Percentiles rank a stretch among this genome's conserved stretches.
phyloP scores from a whole-genome alignment of 768 basidiomycete species.

The Sistotremastrum suecicum region DNA sequence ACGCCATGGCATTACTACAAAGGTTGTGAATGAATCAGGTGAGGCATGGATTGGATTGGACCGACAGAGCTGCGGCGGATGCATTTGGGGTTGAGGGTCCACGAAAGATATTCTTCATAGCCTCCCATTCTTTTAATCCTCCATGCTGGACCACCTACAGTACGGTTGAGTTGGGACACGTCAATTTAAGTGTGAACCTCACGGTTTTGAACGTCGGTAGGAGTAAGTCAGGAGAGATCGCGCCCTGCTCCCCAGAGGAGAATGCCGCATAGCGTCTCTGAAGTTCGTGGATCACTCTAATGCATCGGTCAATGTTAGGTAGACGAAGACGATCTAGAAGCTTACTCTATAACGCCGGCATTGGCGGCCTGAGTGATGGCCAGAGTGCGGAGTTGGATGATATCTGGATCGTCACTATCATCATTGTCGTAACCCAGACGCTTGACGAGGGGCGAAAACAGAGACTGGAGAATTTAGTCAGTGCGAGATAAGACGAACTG shows the following conservation, averaged over 20 bases:
- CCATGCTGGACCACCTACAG: constrained; percentile 58
- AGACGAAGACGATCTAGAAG: background rate
- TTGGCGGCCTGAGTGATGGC: constrained; percentile 47
- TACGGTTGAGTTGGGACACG: too few relatives aligned
- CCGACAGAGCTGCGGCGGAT: constrained; percentile 57
- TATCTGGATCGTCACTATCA: constrained; percentile 50
- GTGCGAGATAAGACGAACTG: too few relatives aligned
- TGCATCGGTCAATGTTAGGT: too few relatives aligned
- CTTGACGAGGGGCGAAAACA: constrained; percentile 66
- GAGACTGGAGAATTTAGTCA: constrained; percentile 21
- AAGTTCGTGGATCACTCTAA: too few relatives aligned
- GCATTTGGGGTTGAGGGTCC: constrained; percentile 63
- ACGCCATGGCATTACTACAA: constrained; percentile 47
- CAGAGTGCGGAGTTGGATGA: constrained; percentile 56
- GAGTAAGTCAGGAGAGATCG: too few relatives aligned
- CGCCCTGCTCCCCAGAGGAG: too few relatives aligned
- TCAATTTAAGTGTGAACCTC: too few relatives aligned
- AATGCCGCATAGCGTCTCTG: too few relatives aligned
- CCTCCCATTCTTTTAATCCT: constrained; percentile 61
- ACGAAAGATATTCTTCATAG: constrained; percentile 51
- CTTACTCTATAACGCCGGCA: constrained; percentile 23
- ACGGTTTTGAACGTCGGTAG: too few relatives aligned
- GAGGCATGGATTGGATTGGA: background rate
- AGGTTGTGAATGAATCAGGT: background rate
- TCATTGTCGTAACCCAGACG: constrained; percentile 68